Conservation (phyloP, 1,139 yeast species). For the Yamadazyma siamensis region DNA sequence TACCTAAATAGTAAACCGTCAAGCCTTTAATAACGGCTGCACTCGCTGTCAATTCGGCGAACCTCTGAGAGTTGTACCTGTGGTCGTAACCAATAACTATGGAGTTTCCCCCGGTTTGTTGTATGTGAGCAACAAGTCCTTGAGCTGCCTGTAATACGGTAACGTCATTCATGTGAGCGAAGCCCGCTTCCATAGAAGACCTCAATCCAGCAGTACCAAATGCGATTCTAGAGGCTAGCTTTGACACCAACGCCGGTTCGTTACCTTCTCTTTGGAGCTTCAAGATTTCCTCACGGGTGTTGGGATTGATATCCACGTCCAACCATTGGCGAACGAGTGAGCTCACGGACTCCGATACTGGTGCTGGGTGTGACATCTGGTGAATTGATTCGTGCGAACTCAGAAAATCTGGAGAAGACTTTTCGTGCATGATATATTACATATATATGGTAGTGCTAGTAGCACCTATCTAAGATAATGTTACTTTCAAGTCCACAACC, state of each 20-base stretch:
- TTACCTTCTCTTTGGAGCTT: constrained; percentile 39
- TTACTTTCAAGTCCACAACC: neutral
- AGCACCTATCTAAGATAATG: neutral
- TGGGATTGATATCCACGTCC: constrained; percentile 46
- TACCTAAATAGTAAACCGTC: constrained; percentile 63
- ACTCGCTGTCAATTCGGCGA: constrained; percentile 76
- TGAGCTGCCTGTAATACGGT: constrained; percentile 92
- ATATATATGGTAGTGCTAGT: too few species aligned
- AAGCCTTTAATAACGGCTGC: constrained; percentile 70
- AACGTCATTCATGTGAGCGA: constrained; percentile 82
- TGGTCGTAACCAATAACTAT: constrained; percentile 93
- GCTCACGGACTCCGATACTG: too few species aligned
- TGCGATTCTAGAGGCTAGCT: constrained; percentile 58
- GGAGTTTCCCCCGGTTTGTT: constrained; percentile 17
- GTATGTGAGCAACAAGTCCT: constrained; percentile 70
- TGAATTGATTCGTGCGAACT: too few species aligned
- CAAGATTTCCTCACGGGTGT: constrained; percentile 54
- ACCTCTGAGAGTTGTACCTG: constrained; percentile 72
- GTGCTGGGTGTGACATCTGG: too few species aligned
- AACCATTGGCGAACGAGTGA: constrained; percentile 48
- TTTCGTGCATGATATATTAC: too few species aligned
- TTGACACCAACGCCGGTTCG: constrained; percentile 44
- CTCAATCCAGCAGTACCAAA: constrained; percentile 95
- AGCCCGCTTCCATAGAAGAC: constrained; percentile 87
- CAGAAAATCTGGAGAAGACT: too few species aligned